Evolutionary conservation across 352 stramenopile species (phyloP), one percentile per base, ranked within the genome.

Genomic region (Blastocystis sp.): DNA sequence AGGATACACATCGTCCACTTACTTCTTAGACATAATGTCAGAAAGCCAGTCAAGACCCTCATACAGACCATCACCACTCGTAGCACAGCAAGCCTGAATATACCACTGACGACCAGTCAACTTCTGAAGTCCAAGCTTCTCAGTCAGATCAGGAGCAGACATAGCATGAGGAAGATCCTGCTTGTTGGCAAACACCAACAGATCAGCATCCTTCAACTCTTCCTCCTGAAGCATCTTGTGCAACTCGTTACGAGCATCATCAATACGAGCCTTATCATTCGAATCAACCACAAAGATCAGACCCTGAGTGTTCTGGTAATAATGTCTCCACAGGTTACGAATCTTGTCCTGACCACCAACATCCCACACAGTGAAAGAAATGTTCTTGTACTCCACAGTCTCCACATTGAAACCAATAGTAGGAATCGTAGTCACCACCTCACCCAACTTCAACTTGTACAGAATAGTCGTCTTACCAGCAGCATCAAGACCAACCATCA

Each of bases 371-470:
- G 95, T 98, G 93, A 99, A 98, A 90, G 93, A 97, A 93, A 98
- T 98, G 93, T 98, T 98, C 93, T 98, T 98, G 94, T 98, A 99
- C 92, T 99, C 95, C 74, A 99, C 96, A 87, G 95, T 98, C 92
- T 99, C 97, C 63, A 99, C 96, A 91, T 99, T 99, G 93, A 99
- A 99, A 43, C 93, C 91, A 82, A 91, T 95, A 76, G 63, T 79
- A 45, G 65, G 42, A 80, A 76, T 89, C 65, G 96, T 98, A 68
- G 96, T 98, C 74, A 99, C 95, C 82, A 98, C 95, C 92, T 98
- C 93, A 81, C 93, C 93, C 14, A 96, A 90, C 92, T 96, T 96
- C 87, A 96, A 92, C 91, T 96, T 96, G 91, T 96, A 96, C 59
- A 91, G 89, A 88, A 98, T 95, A 45, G 96, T 98, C 0, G 96